Evolutionary conservation across 164 flowering plant genomes (phyloP), one percentile per base, ranked within the genome.

Genomic region (Protea cynaroides): DNA sequence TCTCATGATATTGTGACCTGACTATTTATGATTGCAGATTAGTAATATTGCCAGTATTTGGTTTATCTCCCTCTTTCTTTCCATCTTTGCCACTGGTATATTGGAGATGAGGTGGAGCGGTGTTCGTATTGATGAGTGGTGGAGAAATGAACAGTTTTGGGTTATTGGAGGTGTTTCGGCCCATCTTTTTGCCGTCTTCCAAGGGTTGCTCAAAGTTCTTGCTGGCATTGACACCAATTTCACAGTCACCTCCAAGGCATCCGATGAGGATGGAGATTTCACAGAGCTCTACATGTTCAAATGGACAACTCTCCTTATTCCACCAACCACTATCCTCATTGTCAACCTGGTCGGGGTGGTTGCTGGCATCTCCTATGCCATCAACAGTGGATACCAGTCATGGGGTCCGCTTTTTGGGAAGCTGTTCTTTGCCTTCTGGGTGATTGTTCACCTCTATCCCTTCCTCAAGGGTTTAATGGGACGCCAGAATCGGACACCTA

Each of bases 91-190:
- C 25, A 75, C 78, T 15, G 72, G 75, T 23, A 71, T 75, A 19
- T 54, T 75, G 71, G 79, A 75, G 61, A 72, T 75, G 75, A 56
- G 79, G 56, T 72, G 79, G 79, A 75, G 79, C 22, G 79, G 79
- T 24, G 79, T 75, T 0, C 73, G 79, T 13, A 75, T 72, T 14
- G 79, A 75, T 8, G 79, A 75, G 44, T 75, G 79, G 76, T 75
- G 79, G 79, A 72, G 78, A 60, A 72, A 72, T 38, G 75, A 75
- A 63, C 78, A 75, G 70, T 75, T 75, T 21, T 75, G 78, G 78
- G 78, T 75, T 12, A 75, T 75, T 49, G 75, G 75, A 56, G 78
- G 78, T 50, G 71, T 72, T 34, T 75, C 78, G 4, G 70, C 75
- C 44, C 75, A 72, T 72, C 78, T 75, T 50, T 75, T 75, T 69